phyloP scores from a whole-genome alignment of 192 early-diverging fungal genomes.

The Backusella tarrabulga region DNA sequence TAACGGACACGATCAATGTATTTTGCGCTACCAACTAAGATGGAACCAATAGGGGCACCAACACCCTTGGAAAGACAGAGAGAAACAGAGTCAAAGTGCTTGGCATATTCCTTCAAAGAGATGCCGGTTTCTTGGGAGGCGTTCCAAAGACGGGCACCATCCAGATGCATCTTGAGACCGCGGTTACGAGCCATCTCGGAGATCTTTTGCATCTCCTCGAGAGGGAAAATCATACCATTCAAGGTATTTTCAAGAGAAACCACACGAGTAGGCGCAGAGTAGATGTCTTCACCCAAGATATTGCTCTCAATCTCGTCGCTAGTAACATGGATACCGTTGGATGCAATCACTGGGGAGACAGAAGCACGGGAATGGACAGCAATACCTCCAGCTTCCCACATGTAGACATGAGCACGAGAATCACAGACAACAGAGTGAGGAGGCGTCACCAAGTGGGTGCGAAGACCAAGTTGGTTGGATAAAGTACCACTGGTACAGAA shows the following conservation, averaged over 20 bases:
- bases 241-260: conserved; percentile 91
- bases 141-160: conserved; percentile 92
- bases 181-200: conserved; percentile 50
- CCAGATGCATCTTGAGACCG: conserved; percentile 77
- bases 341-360: conserved; percentile 62
- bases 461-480: conserved; percentile 81
- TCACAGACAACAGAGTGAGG: conserved; percentile 82
- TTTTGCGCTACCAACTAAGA: conserved; percentile 68
- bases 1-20: conserved; percentile 79
- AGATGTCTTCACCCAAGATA: conserved; percentile 68
- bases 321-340: conserved; percentile 61
- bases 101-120: conserved; percentile 64
- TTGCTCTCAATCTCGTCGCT: conserved; percentile 55
- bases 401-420: conserved; percentile 71
- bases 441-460: conserved; percentile 68
- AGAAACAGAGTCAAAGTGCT: conserved; percentile 78
- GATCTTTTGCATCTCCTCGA: conserved; percentile 73
- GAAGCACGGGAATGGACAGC: conserved; percentile 75
- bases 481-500: conserved; percentile 83
- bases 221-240: conserved; percentile 77
- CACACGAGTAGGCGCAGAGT: conserved; percentile 77
- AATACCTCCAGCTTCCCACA: conserved; percentile 79
- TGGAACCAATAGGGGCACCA: conserved; percentile 88
- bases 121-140: conserved; percentile 73
- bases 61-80: conserved; percentile 91